Evolutionary conservation across 306 rosid species (phyloP).

Genomic region (Dicorynia guianensis): DNA sequence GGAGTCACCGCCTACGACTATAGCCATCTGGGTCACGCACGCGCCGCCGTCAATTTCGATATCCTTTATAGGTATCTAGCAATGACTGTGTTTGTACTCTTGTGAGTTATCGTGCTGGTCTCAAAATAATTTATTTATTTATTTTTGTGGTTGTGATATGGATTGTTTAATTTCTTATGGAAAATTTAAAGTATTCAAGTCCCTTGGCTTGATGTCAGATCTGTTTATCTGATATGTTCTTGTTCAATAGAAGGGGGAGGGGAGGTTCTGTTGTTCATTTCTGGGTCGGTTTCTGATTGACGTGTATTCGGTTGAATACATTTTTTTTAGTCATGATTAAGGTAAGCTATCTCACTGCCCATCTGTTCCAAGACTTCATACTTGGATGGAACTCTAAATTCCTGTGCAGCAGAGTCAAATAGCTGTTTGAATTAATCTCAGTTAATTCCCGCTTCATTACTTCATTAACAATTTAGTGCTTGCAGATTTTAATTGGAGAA

Average conservation of each 20-base stretch:
- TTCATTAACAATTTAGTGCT: slow-evolving; percentile 1
- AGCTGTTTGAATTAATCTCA: too few species aligned
- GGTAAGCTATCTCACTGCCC: background rate
- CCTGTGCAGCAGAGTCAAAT: background rate
- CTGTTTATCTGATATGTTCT: background rate
- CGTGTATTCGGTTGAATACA: too few species aligned
- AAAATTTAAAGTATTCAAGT: background rate
- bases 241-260: background rate
- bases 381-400: background rate
- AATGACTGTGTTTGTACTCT: background rate
- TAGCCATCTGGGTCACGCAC: slow-evolving; percentile 71
- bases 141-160: slow-evolving; percentile 9
- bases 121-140: background rate
- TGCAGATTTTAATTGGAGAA: background rate
- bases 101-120: background rate
- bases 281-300: slow-evolving; percentile 16
- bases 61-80: slow-evolving; percentile 55
- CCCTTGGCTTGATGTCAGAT: background rate
- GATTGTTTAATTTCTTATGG: background rate
- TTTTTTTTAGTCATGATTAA: background rate
- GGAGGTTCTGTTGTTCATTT: slow-evolving; percentile 12
- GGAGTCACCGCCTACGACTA: slow-evolving; percentile 69
- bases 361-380: too few species aligned
- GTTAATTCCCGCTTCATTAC: background rate
- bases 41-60: slow-evolving; percentile 69